Conservation (phyloP, 2,329 filamentous ascomycete species). For the Fusarium sulawesiense region DNA sequence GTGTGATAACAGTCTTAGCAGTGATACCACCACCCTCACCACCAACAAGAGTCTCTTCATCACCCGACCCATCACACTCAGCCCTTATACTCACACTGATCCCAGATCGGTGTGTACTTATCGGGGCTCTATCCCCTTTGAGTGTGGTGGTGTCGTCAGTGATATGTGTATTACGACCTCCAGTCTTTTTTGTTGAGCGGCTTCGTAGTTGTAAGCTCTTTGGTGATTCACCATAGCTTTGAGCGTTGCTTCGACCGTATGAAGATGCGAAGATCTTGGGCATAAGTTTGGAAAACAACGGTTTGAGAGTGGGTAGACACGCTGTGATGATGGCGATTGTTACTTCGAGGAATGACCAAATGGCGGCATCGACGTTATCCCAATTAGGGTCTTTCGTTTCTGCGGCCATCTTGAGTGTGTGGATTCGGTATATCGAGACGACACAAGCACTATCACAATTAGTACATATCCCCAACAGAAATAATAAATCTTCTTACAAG, state of each 20-base stretch:
- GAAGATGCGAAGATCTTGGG: conserved; percentile 1
- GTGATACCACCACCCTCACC: background rate
- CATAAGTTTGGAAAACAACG: conserved; percentile 20
- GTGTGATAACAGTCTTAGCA: background rate
- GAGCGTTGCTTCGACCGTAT: background rate
- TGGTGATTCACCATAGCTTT: background rate
- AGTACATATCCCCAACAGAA: rapidly evolving
- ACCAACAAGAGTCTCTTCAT: background rate
- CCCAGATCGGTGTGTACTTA: background rate
- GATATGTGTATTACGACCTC: background rate
- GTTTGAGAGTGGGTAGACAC: conserved; percentile 18
- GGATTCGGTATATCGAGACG: conserved; percentile 24
- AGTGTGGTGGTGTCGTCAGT: background rate
- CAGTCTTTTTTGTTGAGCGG: background rate
- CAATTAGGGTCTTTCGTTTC: conserved; percentile 22
- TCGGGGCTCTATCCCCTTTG: background rate
- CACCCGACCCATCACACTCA: background rate
- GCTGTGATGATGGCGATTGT: conserved; percentile 15
- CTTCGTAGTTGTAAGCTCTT: background rate
- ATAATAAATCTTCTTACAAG: background rate
- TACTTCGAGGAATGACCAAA: conserved; percentile 31
- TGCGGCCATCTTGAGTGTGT: conserved; percentile 13
- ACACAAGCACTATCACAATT: conserved; percentile 3
- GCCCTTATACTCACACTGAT: background rate
- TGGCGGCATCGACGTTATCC: conserved; percentile 24